Evolutionary conservation across 306 rosid species (phyloP).

Genomic region (Sesbania bispinosa): DNA sequence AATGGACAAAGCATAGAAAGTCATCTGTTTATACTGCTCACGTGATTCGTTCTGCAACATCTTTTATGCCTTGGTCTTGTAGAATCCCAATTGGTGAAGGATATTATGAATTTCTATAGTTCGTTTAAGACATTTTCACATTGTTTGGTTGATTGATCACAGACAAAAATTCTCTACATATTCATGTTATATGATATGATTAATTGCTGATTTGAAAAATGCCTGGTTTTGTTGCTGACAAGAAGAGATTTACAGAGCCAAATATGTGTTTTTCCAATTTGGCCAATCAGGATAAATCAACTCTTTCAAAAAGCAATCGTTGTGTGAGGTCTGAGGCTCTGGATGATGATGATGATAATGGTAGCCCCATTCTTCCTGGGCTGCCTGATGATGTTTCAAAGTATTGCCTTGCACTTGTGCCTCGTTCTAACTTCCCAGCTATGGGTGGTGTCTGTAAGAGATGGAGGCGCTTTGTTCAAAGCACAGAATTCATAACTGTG

Average conservation of each 20-base stretch:
- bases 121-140: conserved; percentile 13
- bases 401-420: conserved; percentile 88
- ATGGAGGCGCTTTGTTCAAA: conserved; percentile 81
- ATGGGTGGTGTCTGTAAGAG: conserved; percentile 78
- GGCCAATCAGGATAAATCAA: conserved; percentile 34
- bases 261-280: conserved; percentile 56
- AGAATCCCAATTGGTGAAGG: conserved; percentile 82
- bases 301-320: conserved; percentile 40
- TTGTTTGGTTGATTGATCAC: conserved; percentile 29
- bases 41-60: conserved; percentile 73
- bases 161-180: conserved; percentile 27
- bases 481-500: conserved; percentile 71
- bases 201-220: conserved; percentile 37
- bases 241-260: conserved; percentile 52
- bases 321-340: conserved; percentile 32
- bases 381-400: conserved; percentile 92
- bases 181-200: conserved; percentile 23
- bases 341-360: conserved; percentile 36
- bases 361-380: conserved; percentile 63
- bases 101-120: conserved; percentile 65
- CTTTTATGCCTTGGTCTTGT: conserved; percentile 89
- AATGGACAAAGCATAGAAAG: conserved; percentile 65
- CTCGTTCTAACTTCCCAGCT: conserved; percentile 61
- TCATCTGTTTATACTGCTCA: conserved; percentile 69
- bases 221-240: conserved; percentile 63